These are phyloP conservation scores for Xanthoconium stramineum DNA, from an alignment of 768 basidiomycete species.

Conservation along the genomic window DNA sequence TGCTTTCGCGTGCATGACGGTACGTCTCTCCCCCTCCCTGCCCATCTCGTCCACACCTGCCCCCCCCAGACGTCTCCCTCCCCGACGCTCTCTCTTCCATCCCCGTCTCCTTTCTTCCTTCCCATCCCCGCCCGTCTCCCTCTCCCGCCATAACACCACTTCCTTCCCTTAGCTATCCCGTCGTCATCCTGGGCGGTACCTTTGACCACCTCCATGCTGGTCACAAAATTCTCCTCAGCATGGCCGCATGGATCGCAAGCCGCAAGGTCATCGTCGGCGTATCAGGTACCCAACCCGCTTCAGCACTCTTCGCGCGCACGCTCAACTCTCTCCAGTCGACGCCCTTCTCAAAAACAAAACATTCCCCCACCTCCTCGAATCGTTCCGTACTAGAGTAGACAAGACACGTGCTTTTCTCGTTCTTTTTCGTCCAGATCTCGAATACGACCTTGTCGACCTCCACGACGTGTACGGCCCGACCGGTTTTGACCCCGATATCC, in stretches of 20 bases:
- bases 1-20: conserved; percentile 45
- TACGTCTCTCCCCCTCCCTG: conserved; percentile 24
- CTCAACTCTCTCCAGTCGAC: conserved; percentile 50
- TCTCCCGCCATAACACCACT: not conserved
- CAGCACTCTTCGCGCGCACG: not conserved
- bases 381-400: conserved; percentile 51
- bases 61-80: conserved; percentile 32
- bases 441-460: conserved; percentile 69
- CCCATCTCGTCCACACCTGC: conserved; percentile 2
- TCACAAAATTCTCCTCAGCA: conserved; percentile 94
- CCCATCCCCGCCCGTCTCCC: conserved; percentile 7
- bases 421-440: conserved; percentile 64
- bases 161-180: conserved; percentile 41
- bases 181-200: conserved; percentile 89
- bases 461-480: conserved; percentile 91
- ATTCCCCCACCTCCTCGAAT: conserved; percentile 64
- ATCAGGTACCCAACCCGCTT: conserved; percentile 51
- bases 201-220: conserved; percentile 98
- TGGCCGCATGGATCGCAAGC: conserved; percentile 79
- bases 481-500: conserved; percentile 80
- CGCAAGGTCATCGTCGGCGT: conserved; percentile 87
- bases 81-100: conserved; percentile 40
- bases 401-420: conserved; percentile 65
- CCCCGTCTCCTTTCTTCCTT: conserved; percentile 25
- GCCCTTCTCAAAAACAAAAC: conserved; percentile 67